Conservation (phyloP, 345 rosid species). For the Eutrema heterophyllum region DNA sequence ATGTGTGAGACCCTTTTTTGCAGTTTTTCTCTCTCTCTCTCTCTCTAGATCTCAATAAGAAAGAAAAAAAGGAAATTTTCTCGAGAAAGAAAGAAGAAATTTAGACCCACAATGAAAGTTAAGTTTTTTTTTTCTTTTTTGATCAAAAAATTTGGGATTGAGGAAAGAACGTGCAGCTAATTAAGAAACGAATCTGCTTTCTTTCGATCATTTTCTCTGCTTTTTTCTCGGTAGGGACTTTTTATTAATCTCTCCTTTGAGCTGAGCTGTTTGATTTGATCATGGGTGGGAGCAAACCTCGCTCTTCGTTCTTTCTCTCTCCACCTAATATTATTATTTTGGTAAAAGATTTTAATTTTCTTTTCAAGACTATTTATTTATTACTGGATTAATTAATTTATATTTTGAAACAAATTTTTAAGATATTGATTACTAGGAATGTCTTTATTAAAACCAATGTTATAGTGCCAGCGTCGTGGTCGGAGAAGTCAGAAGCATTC, state of each 20-base stretch:
- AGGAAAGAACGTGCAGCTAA: conserved; percentile 29
- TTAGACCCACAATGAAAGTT: conserved; percentile 28
- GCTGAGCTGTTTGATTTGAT: conserved; percentile 21
- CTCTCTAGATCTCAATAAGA: conserved; percentile 21
- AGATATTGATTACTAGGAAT: background rate
- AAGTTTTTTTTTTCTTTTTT: background rate
- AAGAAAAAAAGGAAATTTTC: background rate
- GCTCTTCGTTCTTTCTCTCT: conserved; percentile 10
- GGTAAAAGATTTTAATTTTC: background rate
- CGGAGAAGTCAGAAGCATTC: conserved; percentile 18
- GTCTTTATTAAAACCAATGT: conserved; percentile 4
- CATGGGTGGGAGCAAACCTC: conserved; percentile 40
- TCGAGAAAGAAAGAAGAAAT: conserved; percentile 3
- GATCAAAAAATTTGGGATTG: background rate
- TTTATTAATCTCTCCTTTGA: conserved; percentile 5
- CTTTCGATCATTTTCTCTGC: background rate
- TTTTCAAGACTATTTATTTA: background rate
- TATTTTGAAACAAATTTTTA: background rate
- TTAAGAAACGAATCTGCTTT: conserved; percentile 7
- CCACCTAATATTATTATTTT: conserved; percentile 1
- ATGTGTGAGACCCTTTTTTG: background rate
- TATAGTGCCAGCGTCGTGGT: conserved; percentile 25
- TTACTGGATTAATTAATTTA: background rate
- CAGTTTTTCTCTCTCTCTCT: background rate
- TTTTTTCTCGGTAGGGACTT: background rate